These are phyloP conservation scores for Mycosarcoma mackinlayi DNA, from an alignment of 1,284 basidiomycete species.

Conservation along the genomic window DNA sequence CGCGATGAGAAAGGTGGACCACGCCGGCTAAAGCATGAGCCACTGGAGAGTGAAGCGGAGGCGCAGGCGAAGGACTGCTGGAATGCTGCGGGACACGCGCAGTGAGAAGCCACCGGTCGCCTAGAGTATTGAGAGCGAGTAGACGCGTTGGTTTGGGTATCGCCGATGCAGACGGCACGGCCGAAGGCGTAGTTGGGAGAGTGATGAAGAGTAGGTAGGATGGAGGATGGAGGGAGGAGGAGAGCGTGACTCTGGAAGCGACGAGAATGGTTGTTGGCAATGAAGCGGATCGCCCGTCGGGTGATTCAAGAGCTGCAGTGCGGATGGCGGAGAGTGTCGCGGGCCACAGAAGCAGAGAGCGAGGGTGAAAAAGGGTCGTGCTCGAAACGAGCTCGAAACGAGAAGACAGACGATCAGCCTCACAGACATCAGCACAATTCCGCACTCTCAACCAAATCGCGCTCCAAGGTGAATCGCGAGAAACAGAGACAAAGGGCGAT, in stretches of 20 bases:
- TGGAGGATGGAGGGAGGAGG: neutral
- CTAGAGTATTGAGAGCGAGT: too few relatives aligned
- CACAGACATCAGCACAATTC: neutral
- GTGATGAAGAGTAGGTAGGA: neutral
- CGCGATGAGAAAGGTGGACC: neutral
- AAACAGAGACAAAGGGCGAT: neutral
- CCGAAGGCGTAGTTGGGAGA: too few relatives aligned
- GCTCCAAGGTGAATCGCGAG: neutral
- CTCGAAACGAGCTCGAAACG: constrained; percentile 1
- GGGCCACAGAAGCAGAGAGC: neutral
- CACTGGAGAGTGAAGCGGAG: neutral
- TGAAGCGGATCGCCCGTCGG: constrained; percentile 2
- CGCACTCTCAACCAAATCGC: constrained; percentile 5
- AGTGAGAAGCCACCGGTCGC: neutral
- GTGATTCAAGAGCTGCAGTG: neutral
- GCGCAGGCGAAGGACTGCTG: neutral
- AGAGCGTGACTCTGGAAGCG: neutral
- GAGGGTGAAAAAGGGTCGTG: constrained; percentile 14
- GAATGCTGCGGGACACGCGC: neutral
- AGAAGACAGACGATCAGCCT: constrained; percentile 9
- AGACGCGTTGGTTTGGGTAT: constrained; percentile 1
- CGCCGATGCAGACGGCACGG: neutral
- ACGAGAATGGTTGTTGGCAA: neutral
- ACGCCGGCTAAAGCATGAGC: constrained; percentile 5
- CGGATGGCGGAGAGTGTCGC: constrained; percentile 7